Conservation (phyloP, 192 early-diverging fungal species). For the Irineochytrium annulatum region DNA sequence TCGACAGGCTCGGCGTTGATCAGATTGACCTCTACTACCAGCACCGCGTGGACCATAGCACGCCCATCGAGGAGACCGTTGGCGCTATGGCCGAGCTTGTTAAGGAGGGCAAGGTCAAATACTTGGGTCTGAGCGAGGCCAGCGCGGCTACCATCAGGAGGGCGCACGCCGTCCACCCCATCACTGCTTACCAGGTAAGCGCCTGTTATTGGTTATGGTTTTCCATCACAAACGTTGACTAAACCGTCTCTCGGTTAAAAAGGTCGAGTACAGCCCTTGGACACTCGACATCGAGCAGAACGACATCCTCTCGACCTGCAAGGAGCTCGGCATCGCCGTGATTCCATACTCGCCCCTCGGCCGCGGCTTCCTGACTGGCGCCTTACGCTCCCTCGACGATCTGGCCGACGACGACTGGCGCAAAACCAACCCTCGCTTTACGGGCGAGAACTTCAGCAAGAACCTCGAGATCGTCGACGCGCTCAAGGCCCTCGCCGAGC, state of each 20-base stretch:
- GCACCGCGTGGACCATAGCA: slow-evolving; percentile 42
- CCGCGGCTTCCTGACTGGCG: slow-evolving; percentile 61
- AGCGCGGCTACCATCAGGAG: slow-evolving; percentile 49
- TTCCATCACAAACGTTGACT: background rate
- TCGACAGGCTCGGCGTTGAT: slow-evolving; percentile 49
- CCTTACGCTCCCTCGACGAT: slow-evolving; percentile 49
- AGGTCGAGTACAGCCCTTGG: slow-evolving; percentile 41
- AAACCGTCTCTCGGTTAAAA: background rate
- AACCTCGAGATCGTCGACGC: slow-evolving; percentile 57
- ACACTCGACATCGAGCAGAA: slow-evolving; percentile 56
- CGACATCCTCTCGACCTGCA: slow-evolving; percentile 61
- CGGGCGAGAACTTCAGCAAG: slow-evolving; percentile 45
- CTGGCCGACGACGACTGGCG: slow-evolving; percentile 48
- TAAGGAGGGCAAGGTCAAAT: slow-evolving; percentile 58
- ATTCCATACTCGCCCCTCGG: slow-evolving; percentile 61
- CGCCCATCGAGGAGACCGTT: slow-evolving; percentile 59
- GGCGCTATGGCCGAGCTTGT: slow-evolving; percentile 59
- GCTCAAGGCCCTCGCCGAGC: slow-evolving; percentile 41
- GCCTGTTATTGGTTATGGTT: background rate
- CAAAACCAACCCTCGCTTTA: slow-evolving; percentile 47
- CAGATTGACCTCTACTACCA: slow-evolving; percentile 62
- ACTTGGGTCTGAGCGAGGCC: slow-evolving; percentile 57
- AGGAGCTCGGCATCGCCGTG: slow-evolving; percentile 63
- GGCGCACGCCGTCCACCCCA: slow-evolving; percentile 61
- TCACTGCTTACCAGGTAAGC: slow-evolving; percentile 45